Conservation (phyloP, 163 green algal genomes). For the Chlamydomonas reinhardtii region DNA sequence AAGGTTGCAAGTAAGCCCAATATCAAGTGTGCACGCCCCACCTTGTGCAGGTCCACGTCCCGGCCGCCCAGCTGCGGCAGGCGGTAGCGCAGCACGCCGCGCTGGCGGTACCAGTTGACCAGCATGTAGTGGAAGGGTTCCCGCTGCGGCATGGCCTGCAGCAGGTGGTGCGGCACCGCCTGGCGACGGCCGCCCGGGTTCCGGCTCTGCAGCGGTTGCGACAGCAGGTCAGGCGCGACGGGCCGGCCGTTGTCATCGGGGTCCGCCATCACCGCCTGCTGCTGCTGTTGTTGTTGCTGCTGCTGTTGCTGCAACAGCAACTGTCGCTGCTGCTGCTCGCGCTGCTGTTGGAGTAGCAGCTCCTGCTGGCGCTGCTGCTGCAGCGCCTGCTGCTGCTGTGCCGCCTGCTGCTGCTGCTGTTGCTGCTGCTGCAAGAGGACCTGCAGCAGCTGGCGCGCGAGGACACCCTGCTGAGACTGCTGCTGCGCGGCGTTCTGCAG, state of each 20-base stretch:
- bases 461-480: neutral
- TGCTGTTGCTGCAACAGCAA: conserved; percentile 26
- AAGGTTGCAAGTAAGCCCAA: too few species aligned
- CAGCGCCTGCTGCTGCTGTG: conserved; percentile 1
- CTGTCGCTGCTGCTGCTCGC: conserved; percentile 40
- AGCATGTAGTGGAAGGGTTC: conserved; percentile 27
- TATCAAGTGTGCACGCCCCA: neutral
- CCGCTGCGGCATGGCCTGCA: conserved; percentile 19
- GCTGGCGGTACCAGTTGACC: conserved; percentile 40
- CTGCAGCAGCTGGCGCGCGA: conserved; percentile 34
- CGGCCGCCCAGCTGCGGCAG: conserved; percentile 7
- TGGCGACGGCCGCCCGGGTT: conserved; percentile 5
- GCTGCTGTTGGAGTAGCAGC: conserved; percentile 39
- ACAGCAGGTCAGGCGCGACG: conserved; percentile 16
- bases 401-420: conserved; percentile 20
- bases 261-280: neutral
- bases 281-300: conserved; percentile 26
- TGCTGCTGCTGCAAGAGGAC: conserved; percentile 17
- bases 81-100: conserved; percentile 34
- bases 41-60: conserved; percentile 43
- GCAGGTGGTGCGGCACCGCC: conserved; percentile 23
- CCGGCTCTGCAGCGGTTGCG: conserved; percentile 8
- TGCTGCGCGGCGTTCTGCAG: conserved; percentile 21
- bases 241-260: conserved; percentile 33
- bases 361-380: conserved; percentile 14